These are phyloP conservation scores for Echinochloa phyllopogon DNA, from an alignment of 176 grass and related monocot genomes.

Conservation along the genomic window DNA sequence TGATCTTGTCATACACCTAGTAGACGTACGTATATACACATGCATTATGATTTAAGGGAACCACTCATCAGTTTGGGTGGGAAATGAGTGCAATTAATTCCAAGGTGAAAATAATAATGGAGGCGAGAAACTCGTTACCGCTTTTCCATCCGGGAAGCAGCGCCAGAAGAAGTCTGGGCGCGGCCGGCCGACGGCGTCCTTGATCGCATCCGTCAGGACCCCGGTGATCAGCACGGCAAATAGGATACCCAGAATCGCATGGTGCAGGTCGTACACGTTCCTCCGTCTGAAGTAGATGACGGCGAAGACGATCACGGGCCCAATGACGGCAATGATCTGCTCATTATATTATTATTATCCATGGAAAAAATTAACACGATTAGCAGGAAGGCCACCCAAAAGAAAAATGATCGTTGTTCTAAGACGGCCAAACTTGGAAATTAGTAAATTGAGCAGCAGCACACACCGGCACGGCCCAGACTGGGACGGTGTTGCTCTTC, in stretches of 20 bases:
- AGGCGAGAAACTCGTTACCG: conserved; percentile 16
- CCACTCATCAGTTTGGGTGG: not conserved
- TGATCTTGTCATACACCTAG: conserved; percentile 53
- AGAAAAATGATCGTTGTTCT: not conserved
- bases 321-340: conserved; percentile 55
- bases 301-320: conserved; percentile 35
- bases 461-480: conserved; percentile 54
- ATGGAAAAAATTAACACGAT: not conserved
- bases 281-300: conserved; percentile 32
- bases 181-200: conserved; percentile 52
- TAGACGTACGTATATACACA: not conserved
- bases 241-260: conserved; percentile 53
- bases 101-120: not conserved
- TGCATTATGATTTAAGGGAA: not conserved
- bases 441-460: not conserved
- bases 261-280: conserved; percentile 55
- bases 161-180: conserved; percentile 60
- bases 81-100: not conserved
- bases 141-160: conserved; percentile 57
- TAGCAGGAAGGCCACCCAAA: too few species aligned
- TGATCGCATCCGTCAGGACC: conserved; percentile 62
- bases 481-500: conserved; percentile 75
- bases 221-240: conserved; percentile 53
- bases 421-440: not conserved
- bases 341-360: not conserved